Conservation (phyloP, 2,329 filamentous ascomycete species). For the Fusarium begoniae region DNA sequence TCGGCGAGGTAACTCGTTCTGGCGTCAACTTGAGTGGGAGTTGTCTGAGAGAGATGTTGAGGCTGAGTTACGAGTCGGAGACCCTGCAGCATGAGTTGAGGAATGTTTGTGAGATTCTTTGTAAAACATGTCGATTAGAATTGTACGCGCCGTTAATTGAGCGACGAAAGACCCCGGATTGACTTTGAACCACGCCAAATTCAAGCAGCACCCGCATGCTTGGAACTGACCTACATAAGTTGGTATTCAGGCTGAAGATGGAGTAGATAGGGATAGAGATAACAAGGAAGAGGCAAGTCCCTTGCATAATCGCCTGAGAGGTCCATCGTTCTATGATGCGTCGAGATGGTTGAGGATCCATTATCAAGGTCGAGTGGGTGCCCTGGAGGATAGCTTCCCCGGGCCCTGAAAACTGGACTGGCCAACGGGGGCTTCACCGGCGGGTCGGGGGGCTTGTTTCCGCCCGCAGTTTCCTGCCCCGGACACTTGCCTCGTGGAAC, state of each 20-base stretch:
- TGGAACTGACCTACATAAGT: slow-evolving; percentile 3
- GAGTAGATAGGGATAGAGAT: background rate
- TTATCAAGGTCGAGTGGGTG: slow-evolving; percentile 1
- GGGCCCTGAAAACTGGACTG: background rate
- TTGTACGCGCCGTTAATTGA: background rate
- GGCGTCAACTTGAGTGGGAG: background rate
- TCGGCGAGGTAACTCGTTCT: slow-evolving; percentile 8
- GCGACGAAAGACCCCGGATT: background rate
- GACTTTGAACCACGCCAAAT: background rate
- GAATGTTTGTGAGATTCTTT: background rate
- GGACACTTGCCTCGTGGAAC: slow-evolving; percentile 28
- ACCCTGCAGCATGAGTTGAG: background rate
- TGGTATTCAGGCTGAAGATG: slow-evolving; percentile 1
- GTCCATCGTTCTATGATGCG: background rate
- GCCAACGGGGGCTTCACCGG: background rate
- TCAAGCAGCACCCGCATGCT: background rate
- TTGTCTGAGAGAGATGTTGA: background rate
- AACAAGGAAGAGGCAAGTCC: slow-evolving; percentile 1
- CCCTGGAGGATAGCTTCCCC: slow-evolving; percentile 13
- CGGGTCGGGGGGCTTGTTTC: background rate
- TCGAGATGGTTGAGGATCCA: background rate
- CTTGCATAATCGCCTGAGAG: slow-evolving; percentile 12
- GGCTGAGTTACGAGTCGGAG: slow-evolving; percentile 4
- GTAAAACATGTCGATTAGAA: background rate
- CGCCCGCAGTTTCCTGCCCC: background rate